Evolutionary conservation across 75 land plant species (phyloP).

Genomic region (Azolla pinnata): DNA sequence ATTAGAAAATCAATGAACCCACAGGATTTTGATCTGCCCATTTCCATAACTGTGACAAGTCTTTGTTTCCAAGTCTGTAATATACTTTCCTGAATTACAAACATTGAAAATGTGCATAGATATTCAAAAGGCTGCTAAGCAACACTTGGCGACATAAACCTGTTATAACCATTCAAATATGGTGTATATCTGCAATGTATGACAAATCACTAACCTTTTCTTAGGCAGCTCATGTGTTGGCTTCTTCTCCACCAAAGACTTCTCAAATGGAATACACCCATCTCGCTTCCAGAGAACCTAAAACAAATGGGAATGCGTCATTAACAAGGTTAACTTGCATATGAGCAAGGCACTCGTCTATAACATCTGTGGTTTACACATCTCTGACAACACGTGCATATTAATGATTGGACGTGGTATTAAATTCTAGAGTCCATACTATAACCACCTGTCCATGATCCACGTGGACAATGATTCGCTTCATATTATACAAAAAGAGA

Average conservation of each 20-base stretch:
- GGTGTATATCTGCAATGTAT: background rate
- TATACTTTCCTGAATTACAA: conserved; percentile 36
- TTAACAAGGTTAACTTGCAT: too few species aligned
- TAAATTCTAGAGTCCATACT: too few species aligned
- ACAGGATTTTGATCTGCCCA: conserved; percentile 99
- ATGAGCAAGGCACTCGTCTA: too few species aligned
- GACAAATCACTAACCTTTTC: conserved; percentile 48
- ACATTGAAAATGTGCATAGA: background rate
- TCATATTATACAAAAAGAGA: too few species aligned
- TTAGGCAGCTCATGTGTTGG: conserved; percentile 45
- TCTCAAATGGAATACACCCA: conserved; percentile 90
- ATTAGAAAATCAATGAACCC: conserved; percentile 14
- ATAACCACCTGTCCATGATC: too few species aligned
- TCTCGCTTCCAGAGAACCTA: conserved; percentile 99
- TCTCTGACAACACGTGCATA: too few species aligned
- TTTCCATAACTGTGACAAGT: conserved; percentile 89
- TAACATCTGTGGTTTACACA: too few species aligned
- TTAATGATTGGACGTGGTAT: too few species aligned
- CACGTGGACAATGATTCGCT: too few species aligned
- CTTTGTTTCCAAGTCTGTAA: conserved; percentile 96
- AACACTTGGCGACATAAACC: background rate
- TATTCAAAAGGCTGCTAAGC: conserved; percentile 1
- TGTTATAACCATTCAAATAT: too few species aligned
- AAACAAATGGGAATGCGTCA: too few species aligned
- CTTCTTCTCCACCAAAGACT: conserved; percentile 48